Conservation (phyloP, 2,329 filamentous ascomycete species). For the Saccharata proteae region DNA sequence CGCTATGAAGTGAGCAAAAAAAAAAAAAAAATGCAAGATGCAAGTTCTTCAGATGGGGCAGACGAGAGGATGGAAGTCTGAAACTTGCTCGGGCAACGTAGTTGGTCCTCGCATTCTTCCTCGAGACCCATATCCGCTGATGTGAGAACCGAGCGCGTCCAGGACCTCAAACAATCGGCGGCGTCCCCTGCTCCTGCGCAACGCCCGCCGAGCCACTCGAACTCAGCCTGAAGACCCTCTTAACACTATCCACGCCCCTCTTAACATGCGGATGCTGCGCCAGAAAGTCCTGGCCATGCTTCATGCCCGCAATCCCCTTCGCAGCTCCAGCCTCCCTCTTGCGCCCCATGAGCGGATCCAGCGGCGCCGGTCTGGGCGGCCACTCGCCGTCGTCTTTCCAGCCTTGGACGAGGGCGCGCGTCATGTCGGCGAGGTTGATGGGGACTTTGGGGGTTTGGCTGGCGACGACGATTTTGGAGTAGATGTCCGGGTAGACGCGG, state of each 20-base stretch:
- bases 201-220: constrained; percentile 11
- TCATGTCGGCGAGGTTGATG: constrained; percentile 74
- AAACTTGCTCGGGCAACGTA: no score
- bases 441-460: constrained; percentile 73
- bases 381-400: constrained; percentile 93
- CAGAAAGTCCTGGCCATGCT: constrained; percentile 16
- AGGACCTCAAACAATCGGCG: no score
- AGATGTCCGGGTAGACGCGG: constrained; percentile 66
- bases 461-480: constrained; percentile 77
- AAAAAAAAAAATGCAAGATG: no score
- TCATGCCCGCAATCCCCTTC: constrained; percentile 4
- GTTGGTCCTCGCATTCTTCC: no score
- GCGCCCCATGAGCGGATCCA: constrained; percentile 32
- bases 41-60: no score
- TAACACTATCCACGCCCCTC: constrained; percentile 33
- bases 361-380: constrained; percentile 53
- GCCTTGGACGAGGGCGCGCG: constrained; percentile 68
- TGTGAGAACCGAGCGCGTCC: no score
- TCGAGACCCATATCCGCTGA: no score
- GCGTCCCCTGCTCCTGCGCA: neutral
- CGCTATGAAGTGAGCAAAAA: no score
- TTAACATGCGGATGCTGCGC: constrained; percentile 28
- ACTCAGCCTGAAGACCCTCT: constrained; percentile 30
- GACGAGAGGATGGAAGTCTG: no score
- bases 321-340: constrained; percentile 15